Conservation (phyloP, 805 yeast species). For the Myxozyma mucilagina region DNA sequence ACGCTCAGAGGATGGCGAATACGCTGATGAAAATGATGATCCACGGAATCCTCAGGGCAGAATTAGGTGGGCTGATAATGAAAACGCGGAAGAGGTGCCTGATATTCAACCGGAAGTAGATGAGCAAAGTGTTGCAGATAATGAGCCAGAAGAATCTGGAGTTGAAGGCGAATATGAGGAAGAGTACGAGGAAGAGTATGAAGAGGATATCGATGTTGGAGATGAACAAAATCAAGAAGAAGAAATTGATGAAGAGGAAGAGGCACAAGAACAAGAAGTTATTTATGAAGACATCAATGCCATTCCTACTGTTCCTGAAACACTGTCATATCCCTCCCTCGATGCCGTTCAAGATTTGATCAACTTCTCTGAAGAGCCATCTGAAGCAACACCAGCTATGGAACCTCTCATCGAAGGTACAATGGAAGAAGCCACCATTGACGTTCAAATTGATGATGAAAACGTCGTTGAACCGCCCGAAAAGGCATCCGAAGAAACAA, state of each 20-base stretch:
- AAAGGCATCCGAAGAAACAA: neutral
- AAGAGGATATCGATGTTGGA: neutral
- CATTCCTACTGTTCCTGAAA: neutral
- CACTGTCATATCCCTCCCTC: too few species aligned
- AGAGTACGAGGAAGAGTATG: neutral
- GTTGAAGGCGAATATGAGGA: neutral
- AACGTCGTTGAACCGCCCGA: neutral
- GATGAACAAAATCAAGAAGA: neutral
- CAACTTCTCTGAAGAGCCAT: too few species aligned
- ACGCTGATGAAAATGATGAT: slow-evolving; percentile 15
- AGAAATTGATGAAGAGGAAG: neutral
- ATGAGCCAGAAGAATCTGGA: neutral
- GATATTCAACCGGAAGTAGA: neutral
- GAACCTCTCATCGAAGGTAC: too few species aligned
- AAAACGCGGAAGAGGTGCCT: neutral
- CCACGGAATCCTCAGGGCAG: neutral
- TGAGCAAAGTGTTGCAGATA: too few species aligned
- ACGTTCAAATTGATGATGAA: neutral
- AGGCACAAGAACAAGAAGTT: neutral
- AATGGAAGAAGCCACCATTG: too few species aligned
- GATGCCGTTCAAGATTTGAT: too few species aligned
- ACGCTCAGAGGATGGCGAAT: slow-evolving; percentile 9
- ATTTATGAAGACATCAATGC: neutral
- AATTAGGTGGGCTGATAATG: neutral
- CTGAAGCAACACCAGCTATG: too few species aligned